phyloP scores from a whole-genome alignment of 805 yeast species.

The Candida quercuum region DNA sequence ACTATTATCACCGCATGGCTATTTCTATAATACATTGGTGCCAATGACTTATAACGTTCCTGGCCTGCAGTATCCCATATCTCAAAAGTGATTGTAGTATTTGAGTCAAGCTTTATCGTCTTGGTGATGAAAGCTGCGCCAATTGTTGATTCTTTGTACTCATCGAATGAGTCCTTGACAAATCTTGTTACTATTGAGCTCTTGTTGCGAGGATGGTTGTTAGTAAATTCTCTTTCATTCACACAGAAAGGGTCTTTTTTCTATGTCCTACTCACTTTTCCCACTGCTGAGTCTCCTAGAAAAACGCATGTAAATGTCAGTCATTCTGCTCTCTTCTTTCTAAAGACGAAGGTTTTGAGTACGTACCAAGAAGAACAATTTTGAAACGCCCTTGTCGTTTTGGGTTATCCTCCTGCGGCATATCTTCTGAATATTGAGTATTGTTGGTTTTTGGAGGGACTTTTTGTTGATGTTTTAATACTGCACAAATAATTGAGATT shows the following conservation, averaged over 20 bases:
- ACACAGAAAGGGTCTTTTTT: too few relatives aligned
- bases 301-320: not conserved
- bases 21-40: constrained; percentile 80
- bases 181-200: constrained; percentile 79
- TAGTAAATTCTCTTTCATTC: not conserved
- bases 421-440: not conserved
- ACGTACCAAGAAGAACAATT: constrained; percentile 50
- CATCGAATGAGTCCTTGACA: constrained; percentile 68
- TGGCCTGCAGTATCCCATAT: constrained; percentile 94
- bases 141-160: constrained; percentile 81
- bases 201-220: constrained; percentile 29
- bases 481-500: too few relatives aligned
- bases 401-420: not conserved
- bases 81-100: constrained; percentile 41
- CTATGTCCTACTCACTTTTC: constrained; percentile 53
- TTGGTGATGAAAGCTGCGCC: constrained; percentile 98
- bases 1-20: constrained; percentile 84
- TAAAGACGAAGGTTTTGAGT: too few relatives aligned
- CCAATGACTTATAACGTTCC: constrained; percentile 74
- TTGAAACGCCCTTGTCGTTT: constrained; percentile 42
- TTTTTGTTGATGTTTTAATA: not conserved
- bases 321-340: too few relatives aligned
- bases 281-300: constrained; percentile 75
- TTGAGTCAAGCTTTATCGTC: constrained; percentile 44
- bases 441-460: not conserved